These are phyloP conservation scores for Naganishia kalamii DNA, from an alignment of 768 basidiomycete genomes.

Conservation along the genomic window DNA sequence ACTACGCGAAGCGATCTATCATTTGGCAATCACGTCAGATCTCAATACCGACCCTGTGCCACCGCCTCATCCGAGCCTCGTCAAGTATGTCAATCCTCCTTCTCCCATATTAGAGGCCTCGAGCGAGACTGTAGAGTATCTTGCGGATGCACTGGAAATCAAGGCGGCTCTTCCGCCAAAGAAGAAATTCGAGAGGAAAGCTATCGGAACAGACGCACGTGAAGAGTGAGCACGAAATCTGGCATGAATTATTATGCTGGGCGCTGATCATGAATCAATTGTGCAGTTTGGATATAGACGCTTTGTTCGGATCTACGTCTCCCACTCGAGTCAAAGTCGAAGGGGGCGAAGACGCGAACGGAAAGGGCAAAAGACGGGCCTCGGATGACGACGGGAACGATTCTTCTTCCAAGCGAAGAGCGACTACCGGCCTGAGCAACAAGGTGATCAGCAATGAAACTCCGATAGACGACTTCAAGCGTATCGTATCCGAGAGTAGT, in stretches of 20 bases:
- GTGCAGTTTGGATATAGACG: slow-evolving; percentile 40
- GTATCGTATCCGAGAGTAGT: slow-evolving; percentile 53
- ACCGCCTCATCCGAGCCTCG: slow-evolving; percentile 75
- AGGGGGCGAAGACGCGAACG: not conserved
- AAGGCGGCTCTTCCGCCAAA: slow-evolving; percentile 72
- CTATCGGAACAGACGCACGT: slow-evolving; percentile 18
- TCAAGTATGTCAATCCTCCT: slow-evolving; percentile 78
- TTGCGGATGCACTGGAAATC: slow-evolving; percentile 65
- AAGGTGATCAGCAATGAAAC: slow-evolving; percentile 20
- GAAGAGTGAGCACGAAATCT: slow-evolving; percentile 15
- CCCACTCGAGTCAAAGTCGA: slow-evolving; percentile 12
- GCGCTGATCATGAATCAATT: not conserved
- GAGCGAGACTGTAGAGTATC: slow-evolving; percentile 55
- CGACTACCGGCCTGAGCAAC: slow-evolving; percentile 14
- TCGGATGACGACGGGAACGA: slow-evolving; percentile 44
- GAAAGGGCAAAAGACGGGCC: slow-evolving; percentile 41
- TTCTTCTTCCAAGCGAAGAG: slow-evolving; percentile 14
- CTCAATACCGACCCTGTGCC: slow-evolving; percentile 67
- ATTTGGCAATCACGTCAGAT: slow-evolving; percentile 71
- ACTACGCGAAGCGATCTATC: slow-evolving; percentile 86
- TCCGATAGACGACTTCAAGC: slow-evolving; percentile 52
- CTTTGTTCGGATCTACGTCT: slow-evolving; percentile 23
- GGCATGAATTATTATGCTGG: not conserved
- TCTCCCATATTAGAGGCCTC: slow-evolving; percentile 61
- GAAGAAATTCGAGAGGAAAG: slow-evolving; percentile 50